These are phyloP conservation scores for Neurospora sp. DNA, from an alignment of 495 filamentous ascomycete genomes.

Conservation along the genomic window DNA sequence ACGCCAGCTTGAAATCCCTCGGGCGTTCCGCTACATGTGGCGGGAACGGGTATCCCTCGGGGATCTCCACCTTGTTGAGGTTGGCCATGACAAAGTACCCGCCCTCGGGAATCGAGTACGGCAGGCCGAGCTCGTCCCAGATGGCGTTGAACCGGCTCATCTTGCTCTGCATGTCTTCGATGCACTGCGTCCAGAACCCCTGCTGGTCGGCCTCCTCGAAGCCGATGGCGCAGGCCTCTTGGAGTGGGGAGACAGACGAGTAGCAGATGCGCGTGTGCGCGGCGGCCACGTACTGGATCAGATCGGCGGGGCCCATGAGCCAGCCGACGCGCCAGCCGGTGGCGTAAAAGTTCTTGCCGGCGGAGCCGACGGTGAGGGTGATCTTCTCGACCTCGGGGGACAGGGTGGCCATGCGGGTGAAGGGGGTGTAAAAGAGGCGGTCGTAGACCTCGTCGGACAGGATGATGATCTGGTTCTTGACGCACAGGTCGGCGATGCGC, in stretches of 20 bases:
- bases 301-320: slow-evolving; percentile 76
- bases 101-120: slow-evolving; percentile 88
- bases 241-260: slow-evolving; percentile 81
- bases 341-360: slow-evolving; percentile 95
- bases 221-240: slow-evolving; percentile 92
- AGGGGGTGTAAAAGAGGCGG: slow-evolving; percentile 86
- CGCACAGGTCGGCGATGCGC: slow-evolving; percentile 77
- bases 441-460: slow-evolving; percentile 96
- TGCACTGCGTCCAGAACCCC: slow-evolving; percentile 81
- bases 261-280: slow-evolving; percentile 97
- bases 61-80: slow-evolving; percentile 72
- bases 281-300: slow-evolving; percentile 86
- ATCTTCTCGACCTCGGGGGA: slow-evolving; percentile 77
- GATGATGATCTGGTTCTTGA: slow-evolving; percentile 91
- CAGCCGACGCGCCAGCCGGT: slow-evolving; percentile 95
- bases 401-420: slow-evolving; percentile 82
- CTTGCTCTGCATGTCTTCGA: slow-evolving; percentile 81
- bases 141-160: slow-evolving; percentile 77
- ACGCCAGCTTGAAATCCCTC: slow-evolving; percentile 85
- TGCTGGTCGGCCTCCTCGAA: slow-evolving; percentile 81
- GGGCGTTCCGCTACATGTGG: slow-evolving; percentile 74
- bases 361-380: slow-evolving; percentile 88
- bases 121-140: slow-evolving; percentile 80
- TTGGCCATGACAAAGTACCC: slow-evolving; percentile 96
- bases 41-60: slow-evolving; percentile 75